Conservation (phyloP, 192 early-diverging fungal genomes). For the Dimargaris cristalligena region DNA sequence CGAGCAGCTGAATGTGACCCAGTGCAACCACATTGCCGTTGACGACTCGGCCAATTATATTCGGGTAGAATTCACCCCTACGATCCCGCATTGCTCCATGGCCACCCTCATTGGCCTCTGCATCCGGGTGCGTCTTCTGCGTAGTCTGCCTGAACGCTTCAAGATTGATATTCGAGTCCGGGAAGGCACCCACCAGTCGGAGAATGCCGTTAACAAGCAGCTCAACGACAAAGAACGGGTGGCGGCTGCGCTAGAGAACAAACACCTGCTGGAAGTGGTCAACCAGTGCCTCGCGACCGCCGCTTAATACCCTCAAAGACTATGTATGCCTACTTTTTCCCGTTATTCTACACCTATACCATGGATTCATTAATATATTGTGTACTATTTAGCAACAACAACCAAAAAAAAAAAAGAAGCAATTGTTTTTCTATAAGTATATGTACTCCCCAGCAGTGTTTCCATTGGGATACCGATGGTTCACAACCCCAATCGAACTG, state of each 20-base stretch:
- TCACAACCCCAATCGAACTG: too few relatives aligned
- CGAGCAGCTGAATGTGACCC: conserved; percentile 92
- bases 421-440: too few relatives aligned
- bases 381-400: too few relatives aligned
- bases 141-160: conserved; percentile 75
- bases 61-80: conserved; percentile 80
- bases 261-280: conserved; percentile 82
- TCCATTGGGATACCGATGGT: too few relatives aligned
- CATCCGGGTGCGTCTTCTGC: conserved; percentile 80
- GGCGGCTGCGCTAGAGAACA: conserved; percentile 92
- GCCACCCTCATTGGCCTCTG: conserved; percentile 94
- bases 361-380: too few relatives aligned
- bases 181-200: conserved; percentile 90
- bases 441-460: too few relatives aligned
- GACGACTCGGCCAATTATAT: conserved; percentile 51
- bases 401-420: too few relatives aligned
- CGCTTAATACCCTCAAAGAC: too few relatives aligned
- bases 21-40: conserved; percentile 67
- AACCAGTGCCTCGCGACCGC: conserved; percentile 73
- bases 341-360: too few relatives aligned
- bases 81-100: conserved; percentile 99
- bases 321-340: too few relatives aligned
- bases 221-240: conserved; percentile 98
- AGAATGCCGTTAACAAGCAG: conserved; percentile 92
- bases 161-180: conserved; percentile 86